phyloP scores from a whole-genome alignment of 2,329 filamentous ascomycete genomes.

The Verticillium zaregamsianum region DNA sequence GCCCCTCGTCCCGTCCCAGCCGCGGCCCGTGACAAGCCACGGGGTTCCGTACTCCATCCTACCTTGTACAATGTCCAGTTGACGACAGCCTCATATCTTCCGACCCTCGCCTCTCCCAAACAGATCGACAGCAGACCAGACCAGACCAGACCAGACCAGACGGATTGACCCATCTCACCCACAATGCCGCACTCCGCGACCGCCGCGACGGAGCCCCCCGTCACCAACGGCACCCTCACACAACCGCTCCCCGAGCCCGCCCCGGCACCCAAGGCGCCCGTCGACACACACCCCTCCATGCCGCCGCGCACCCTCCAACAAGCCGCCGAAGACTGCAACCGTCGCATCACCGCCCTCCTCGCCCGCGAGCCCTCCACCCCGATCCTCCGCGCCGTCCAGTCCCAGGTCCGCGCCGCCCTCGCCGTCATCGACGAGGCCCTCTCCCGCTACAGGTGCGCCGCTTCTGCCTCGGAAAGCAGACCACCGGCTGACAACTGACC shows the following conservation, averaged over 20 bases:
- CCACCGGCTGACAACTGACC: too few relatives aligned
- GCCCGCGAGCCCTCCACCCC: conserved; percentile 51
- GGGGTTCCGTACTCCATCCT: background rate
- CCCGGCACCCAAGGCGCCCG: background rate
- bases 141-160: too few relatives aligned
- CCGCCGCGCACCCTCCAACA: background rate
- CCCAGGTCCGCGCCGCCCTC: conserved; percentile 69
- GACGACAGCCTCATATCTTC: background rate
- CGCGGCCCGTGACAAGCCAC: background rate
- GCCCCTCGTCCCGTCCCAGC: background rate
- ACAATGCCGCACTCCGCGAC: background rate
- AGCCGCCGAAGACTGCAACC: background rate
- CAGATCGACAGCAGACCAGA: background rate
- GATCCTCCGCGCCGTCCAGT: conserved; percentile 62
- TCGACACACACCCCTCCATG: background rate
- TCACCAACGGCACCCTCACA: background rate
- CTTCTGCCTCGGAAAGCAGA: too few relatives aligned
- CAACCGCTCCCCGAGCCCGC: background rate
- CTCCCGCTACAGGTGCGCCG: conserved; percentile 50
- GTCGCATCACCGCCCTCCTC: conserved; percentile 60
- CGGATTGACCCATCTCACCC: background rate
- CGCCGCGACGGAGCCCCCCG: background rate
- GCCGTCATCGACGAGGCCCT: conserved; percentile 72
- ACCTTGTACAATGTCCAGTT: background rate
- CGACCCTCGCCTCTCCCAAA: background rate